Evolutionary conservation across 495 filamentous ascomycete species (phyloP), one percentile per base, ranked within the genome.

Genomic region (Lasiosphaeria ovina): DNA sequence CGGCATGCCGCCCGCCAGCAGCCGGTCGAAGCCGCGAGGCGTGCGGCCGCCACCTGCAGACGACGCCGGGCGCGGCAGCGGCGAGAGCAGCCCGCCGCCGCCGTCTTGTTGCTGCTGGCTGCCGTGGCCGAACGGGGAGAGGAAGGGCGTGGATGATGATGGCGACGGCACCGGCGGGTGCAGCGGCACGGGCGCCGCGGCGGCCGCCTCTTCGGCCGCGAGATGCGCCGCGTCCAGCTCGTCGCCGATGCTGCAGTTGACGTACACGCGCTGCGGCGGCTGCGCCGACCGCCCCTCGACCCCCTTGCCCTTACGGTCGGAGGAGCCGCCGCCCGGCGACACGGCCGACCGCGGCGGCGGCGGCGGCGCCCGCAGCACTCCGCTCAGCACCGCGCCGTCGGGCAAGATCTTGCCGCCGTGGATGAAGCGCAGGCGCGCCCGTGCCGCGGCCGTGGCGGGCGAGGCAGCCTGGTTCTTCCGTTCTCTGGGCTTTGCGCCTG

Each of bases 201-300:
- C 80, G 0, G 75, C 68, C 3, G 71, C 62, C 7, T 83, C 84
- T 79, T 97, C 93, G n/a, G 77, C 78, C 3, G 74, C 78, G 17
- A 98, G 83, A 35, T 94, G 91, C 0, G 73, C 58, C 3, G 83
- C 69, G 0, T 88, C 84, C 31, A 97, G 83, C 51, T 82, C 81
- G 66, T 91, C 89, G 59, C 85, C 85, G 59, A 97, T 89, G 45
- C 88, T 90, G 82, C 93, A 97, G 79, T 96, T 92, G 54, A 96
- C 86, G 75, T 94, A 95, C 65, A 92, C 78, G 31, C 85, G 79
- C 44, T 64, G 67, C 59, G 63, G 66, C 6, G 55, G 60, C 38
- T 65, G 64, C 59, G 63, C 65, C 6, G 53, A 61, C 12, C 31
- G 51, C 48, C 58, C 67, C 14, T 65, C 64, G 36, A 59, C 63